Evolutionary conservation across 2,329 filamentous ascomycete genomes (phyloP).

Genomic region (Stachybotrys chartarum): DNA sequence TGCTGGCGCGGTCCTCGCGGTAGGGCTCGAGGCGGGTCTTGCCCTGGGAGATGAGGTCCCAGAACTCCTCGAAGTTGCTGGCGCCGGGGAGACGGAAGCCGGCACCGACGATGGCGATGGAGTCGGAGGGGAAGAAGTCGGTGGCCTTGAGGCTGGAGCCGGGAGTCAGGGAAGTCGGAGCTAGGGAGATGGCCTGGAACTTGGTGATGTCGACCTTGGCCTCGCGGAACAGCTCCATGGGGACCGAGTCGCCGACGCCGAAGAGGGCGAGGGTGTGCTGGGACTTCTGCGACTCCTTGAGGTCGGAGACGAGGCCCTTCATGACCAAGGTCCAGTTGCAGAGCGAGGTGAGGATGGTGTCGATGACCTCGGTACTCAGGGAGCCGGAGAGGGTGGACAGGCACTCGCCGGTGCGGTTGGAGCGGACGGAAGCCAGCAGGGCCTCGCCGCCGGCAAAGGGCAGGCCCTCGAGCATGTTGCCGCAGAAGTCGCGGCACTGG

Average conservation of each 20-base stretch:
- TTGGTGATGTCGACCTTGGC: slow-evolving; percentile 8
- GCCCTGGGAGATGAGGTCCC: slow-evolving; percentile 10
- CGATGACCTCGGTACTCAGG: slow-evolving; percentile 8
- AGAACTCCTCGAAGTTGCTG: slow-evolving; percentile 11
- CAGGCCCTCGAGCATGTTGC: not conserved
- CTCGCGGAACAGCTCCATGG: slow-evolving; percentile 4
- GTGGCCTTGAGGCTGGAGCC: not conserved
- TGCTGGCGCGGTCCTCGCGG: slow-evolving; percentile 7
- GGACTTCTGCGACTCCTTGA: slow-evolving; percentile 2
- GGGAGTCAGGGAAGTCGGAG: not conserved
- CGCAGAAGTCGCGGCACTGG: slow-evolving; percentile 6
- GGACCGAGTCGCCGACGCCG: slow-evolving; percentile 9
- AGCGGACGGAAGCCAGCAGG: slow-evolving; percentile 6
- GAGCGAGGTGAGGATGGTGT: slow-evolving; percentile 6
- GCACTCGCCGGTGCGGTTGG: slow-evolving; percentile 6
- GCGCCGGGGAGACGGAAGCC: slow-evolving; percentile 13
- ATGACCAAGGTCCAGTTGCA: slow-evolving; percentile 10
- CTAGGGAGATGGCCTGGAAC: slow-evolving; percentile 4
- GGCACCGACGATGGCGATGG: slow-evolving; percentile 15
- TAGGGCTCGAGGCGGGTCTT: slow-evolving; percentile 5
- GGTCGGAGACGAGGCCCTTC: slow-evolving; percentile 4
- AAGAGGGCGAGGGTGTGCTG: slow-evolving; percentile 8
- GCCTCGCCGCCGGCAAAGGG: slow-evolving; percentile 2
- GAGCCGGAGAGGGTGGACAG: slow-evolving; percentile 1
- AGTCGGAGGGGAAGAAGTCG: slow-evolving; percentile 4